Base-by-base conservation (phyloP, 768 basidiomycete genomes). In the Roridomyces roridus region DNA sequence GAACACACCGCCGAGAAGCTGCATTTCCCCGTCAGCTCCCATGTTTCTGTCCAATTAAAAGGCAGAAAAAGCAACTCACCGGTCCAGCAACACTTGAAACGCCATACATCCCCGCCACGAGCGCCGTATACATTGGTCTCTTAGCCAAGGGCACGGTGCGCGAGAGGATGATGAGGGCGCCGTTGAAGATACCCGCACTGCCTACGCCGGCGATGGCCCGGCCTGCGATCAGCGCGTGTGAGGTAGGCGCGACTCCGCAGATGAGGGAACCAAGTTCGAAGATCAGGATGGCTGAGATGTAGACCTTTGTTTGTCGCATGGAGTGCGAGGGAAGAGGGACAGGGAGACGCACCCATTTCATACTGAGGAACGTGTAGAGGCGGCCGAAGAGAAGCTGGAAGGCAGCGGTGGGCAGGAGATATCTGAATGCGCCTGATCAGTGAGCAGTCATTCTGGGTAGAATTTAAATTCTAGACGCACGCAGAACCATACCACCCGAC, bases 41-140 rank as follows among this genome's bases (percentile, higher is more conserved):
- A 7, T 6, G 14, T 6, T 14, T 31, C 7, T 7, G 6, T 31
- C 7, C 6, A 31, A 14, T 62, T 14, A 68, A 65, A 55, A 72
- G n/a, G n/a, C n/a, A n/a, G n/a, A n/a, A n/a, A n/a, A n/a, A n/a
- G n/a, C n/a, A n/a, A 72, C 2, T 55, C 60, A 40, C 73, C 67
- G 68, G 60, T 56, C 69, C 68, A 3, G 65, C 55, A 14, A 73
- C 66, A 25, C 46, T 50, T 1, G 64, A 58, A 4, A 65, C 29
- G 0, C 66, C 66, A 21, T 60, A 65, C 61, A 63, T 63, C 45
- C 64, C 74, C 28, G 78, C 73, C n/a, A 78, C 71, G 7, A 73
- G 48, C 2, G 77, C 79, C 29, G 78, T 76, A 40, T 79, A 65
- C 10, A 67, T 24, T 5, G 74, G 63, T 3, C 71, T 68, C 42